Evolutionary conservation across 2,329 filamentous ascomycete species (phyloP).

Genomic region (Aspergillus amoenus): DNA sequence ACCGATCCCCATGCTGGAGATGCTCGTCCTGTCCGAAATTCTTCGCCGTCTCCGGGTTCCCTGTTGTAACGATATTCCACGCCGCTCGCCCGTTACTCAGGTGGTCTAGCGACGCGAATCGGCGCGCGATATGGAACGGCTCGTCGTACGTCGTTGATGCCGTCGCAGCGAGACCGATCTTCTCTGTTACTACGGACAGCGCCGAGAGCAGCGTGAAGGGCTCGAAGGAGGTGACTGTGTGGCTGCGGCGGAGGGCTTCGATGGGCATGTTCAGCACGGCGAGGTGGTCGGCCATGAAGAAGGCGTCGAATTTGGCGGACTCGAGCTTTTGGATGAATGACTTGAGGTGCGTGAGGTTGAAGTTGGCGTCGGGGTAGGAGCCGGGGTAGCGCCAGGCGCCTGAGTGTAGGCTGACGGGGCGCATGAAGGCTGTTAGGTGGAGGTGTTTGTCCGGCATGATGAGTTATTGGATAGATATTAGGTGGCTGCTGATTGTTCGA

Average conservation of each 20-base stretch:
- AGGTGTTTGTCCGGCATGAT: conserved; percentile 33
- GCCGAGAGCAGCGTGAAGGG: conserved; percentile 55
- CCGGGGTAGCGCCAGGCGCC: conserved; percentile 59
- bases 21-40: conserved; percentile 55
- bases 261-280: conserved; percentile 58
- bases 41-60: conserved; percentile 53
- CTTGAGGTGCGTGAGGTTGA: conserved; percentile 55
- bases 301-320: conserved; percentile 56
- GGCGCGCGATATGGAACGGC: conserved; percentile 54
- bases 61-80: conserved; percentile 57
- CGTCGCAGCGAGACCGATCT: conserved; percentile 53
- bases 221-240: conserved; percentile 60
- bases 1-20: conserved; percentile 50
- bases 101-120: conserved; percentile 54
- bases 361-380: conserved; percentile 57
- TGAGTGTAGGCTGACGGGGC: conserved; percentile 56
- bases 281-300: conserved; percentile 58
- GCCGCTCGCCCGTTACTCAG: conserved; percentile 51
- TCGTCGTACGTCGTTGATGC: conserved; percentile 55
- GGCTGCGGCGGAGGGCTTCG: conserved; percentile 57
- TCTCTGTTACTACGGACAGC: conserved; percentile 49
- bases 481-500: too few relatives aligned
- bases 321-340: conserved; percentile 56
- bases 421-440: conserved; percentile 61
- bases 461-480: too few relatives aligned